Percentiles rank a stretch among this genome's conserved stretches.
phyloP scores from a whole-genome alignment of 164 flowering plant species.

The Magnolia changhungtana region DNA sequence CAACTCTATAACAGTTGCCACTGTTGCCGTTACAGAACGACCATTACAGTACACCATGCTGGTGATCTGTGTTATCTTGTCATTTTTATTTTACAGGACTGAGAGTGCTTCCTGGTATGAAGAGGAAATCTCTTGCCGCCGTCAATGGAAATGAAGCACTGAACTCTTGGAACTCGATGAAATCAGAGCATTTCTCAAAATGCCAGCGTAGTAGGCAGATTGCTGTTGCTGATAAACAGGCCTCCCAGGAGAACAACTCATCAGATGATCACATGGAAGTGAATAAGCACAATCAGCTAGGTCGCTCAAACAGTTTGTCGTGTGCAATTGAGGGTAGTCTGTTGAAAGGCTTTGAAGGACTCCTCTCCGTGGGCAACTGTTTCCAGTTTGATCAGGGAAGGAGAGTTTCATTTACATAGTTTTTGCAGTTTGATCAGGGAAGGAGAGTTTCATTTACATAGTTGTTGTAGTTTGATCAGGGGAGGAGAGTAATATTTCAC shows the following conservation, averaged over 20 bases:
- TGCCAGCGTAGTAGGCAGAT: conserved; percentile 37
- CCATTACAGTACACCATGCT: too few relatives aligned
- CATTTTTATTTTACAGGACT: conserved; percentile 40
- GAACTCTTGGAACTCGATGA: conserved; percentile 7
- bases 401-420: conserved; percentile 30
- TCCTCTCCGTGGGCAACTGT: conserved; percentile 41
- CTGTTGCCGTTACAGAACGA: too few relatives aligned
- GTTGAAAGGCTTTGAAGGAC: conserved; percentile 67
- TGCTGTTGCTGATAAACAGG: conserved; percentile 7
- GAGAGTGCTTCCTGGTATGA: conserved; percentile 48
- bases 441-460: conserved; percentile 35
- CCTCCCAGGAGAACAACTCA: conserved; percentile 20
- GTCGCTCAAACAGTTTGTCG: conserved; percentile 36
- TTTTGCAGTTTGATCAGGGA: conserved; percentile 31
- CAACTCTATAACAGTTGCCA: too few relatives aligned
- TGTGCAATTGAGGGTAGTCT: conserved; percentile 76
- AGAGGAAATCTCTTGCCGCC: conserved; percentile 49
- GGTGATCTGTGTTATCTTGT: neutral
- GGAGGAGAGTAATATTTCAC: conserved; percentile 18
- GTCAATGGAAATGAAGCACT: conserved; percentile 17
- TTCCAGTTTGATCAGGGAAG: conserved; percentile 43
- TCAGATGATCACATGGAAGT: conserved; percentile 30
- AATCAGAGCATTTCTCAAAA: conserved; percentile 1
- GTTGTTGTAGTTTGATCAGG: conserved; percentile 26
- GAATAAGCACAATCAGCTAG: conserved; percentile 22